phyloP scores from a whole-genome alignment of 2,329 filamentous ascomycete genomes.

The Nemania sp. region DNA sequence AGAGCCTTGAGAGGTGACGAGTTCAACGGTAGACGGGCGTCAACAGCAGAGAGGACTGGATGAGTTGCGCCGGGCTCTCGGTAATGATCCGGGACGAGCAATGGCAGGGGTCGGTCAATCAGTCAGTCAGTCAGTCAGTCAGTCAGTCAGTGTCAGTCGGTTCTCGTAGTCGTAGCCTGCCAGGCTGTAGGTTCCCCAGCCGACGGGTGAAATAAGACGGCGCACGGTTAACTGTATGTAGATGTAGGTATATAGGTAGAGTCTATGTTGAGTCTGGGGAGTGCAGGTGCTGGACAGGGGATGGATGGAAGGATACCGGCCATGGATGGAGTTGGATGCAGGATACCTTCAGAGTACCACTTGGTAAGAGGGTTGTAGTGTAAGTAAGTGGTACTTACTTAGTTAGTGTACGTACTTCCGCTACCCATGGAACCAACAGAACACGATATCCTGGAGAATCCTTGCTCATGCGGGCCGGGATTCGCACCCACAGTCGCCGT shows the following conservation, averaged over 20 bases:
- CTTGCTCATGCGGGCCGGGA: slow-evolving; percentile 22
- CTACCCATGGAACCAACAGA: not conserved
- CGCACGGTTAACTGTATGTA: slow-evolving; percentile 4
- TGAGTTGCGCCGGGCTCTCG: not conserved
- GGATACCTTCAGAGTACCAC: not conserved
- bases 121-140: no score
- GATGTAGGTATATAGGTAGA: not conserved
- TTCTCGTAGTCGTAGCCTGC: not conserved
- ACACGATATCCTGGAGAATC: slow-evolving; percentile 25
- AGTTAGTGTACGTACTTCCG: not conserved
- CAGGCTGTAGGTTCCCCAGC: not conserved
- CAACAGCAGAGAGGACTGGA: no score
- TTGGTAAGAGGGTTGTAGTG: no score
- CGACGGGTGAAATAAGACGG: slow-evolving; percentile 17
- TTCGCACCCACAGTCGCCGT: not conserved
- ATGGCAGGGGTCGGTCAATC: no score
- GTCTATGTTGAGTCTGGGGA: not conserved
- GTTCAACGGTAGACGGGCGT: not conserved
- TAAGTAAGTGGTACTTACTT: no score
- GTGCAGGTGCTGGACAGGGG: not conserved
- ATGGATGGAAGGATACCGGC: not conserved
- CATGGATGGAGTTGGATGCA: slow-evolving; percentile 2
- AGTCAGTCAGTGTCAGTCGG: not conserved
- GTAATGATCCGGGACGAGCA: slow-evolving; percentile 1
- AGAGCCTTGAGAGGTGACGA: not conserved